These are phyloP conservation scores for Scleroderma bovista DNA, from an alignment of 768 basidiomycete genomes.

Conservation along the genomic window DNA sequence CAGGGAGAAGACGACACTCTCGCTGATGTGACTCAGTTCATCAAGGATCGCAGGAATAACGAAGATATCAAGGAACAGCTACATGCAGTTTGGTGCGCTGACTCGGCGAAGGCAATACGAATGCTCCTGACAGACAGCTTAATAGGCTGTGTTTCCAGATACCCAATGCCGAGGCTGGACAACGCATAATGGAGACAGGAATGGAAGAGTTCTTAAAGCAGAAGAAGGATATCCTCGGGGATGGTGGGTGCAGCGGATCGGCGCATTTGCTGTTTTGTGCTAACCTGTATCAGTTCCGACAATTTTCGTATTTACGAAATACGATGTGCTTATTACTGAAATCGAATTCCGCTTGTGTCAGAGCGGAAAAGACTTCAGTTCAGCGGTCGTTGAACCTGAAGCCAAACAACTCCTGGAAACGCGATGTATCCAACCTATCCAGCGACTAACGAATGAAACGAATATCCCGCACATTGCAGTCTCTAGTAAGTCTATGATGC, in stretches of 20 bases:
- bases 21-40: neutral
- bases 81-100: neutral
- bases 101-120: neutral
- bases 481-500: neutral
- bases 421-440: neutral
- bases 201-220: neutral
- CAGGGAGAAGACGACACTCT: neutral
- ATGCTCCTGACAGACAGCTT: neutral
- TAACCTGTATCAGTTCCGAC: neutral
- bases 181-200: neutral
- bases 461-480: neutral
- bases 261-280: neutral
- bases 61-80: neutral
- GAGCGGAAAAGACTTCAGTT: neutral
- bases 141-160: constrained; percentile 1
- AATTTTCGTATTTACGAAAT: neutral
- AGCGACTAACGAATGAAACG: neutral
- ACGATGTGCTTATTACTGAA: neutral
- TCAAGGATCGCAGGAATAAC: neutral
- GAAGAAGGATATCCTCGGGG: neutral
- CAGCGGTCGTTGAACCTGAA: neutral
- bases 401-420: neutral
- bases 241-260: neutral
- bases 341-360: neutral
- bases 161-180: neutral